These are phyloP conservation scores for Boletus rufocinnamomeus DNA, from an alignment of 768 basidiomycete species.

Conservation along the genomic window DNA sequence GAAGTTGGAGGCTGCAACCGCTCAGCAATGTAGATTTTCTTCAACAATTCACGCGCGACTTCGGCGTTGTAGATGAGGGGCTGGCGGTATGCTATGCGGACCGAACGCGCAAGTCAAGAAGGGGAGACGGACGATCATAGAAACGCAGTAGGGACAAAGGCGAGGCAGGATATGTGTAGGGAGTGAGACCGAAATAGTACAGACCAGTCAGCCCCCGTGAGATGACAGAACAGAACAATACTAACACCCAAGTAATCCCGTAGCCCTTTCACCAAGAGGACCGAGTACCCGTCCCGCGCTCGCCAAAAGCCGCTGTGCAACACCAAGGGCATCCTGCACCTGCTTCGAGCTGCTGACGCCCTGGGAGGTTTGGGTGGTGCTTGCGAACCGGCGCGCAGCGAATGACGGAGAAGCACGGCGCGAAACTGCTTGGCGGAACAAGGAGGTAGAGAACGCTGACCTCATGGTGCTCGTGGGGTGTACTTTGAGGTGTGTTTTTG, in stretches of 20 bases:
- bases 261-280: conserved; percentile 54
- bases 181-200: not conserved
- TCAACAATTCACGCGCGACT: conserved; percentile 72
- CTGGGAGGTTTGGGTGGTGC: conserved; percentile 38
- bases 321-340: conserved; percentile 64
- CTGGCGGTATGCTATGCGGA: conserved; percentile 62
- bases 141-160: not conserved
- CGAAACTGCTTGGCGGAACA: conserved; percentile 26
- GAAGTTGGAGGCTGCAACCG: conserved; percentile 61
- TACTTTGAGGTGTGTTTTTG: conserved; percentile 11
- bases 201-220: conserved; percentile 3
- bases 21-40: conserved; percentile 74
- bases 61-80: conserved; percentile 78
- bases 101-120: not conserved
- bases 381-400: conserved; percentile 42
- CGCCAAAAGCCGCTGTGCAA: conserved; percentile 59
- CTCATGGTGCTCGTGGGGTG: conserved; percentile 19
- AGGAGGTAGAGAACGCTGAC: conserved; percentile 27
- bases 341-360: conserved; percentile 56
- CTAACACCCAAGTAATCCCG: conserved; percentile 58
- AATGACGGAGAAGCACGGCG: conserved; percentile 21
- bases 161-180: not conserved
- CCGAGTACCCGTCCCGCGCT: conserved; percentile 49
- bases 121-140: not conserved
- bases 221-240: conserved; percentile 10